phyloP scores from a whole-genome alignment of 495 filamentous ascomycete genomes.

The Neurospora sp. region DNA sequence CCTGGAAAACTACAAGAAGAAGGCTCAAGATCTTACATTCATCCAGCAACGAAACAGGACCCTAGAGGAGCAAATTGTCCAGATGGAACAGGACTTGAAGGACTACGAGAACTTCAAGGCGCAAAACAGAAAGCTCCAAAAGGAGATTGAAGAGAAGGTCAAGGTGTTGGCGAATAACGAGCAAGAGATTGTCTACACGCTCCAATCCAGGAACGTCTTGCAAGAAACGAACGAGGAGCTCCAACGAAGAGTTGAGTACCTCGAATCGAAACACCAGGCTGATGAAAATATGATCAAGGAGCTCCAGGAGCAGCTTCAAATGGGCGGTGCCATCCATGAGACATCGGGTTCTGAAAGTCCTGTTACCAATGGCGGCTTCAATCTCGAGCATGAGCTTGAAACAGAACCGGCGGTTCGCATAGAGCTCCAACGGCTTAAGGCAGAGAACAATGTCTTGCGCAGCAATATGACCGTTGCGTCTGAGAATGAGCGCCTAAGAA shows the following conservation, averaged over 20 bases:
- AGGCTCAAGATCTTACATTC: conserved; percentile 50
- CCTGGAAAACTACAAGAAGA: conserved; percentile 63
- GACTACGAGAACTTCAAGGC: conserved; percentile 48
- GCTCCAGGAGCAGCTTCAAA: conserved; percentile 37
- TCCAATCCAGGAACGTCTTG: conserved; percentile 25
- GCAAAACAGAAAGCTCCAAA: conserved; percentile 46
- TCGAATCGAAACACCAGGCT: conserved; percentile 23
- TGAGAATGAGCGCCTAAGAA: conserved; percentile 38
- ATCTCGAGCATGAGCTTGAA: conserved; percentile 35
- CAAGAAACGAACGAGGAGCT: conserved; percentile 22
- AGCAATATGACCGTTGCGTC: conserved; percentile 38
- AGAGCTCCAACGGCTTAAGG: conserved; percentile 41
- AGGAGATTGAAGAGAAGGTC: conserved; percentile 28
- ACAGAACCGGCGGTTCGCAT: conserved; percentile 24
- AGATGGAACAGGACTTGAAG: conserved; percentile 61
- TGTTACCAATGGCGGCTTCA: conserved; percentile 16
- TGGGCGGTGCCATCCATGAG: conserved; percentile 18
- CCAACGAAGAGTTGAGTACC: conserved; percentile 23
- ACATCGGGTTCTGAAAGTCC: conserved; percentile 11
- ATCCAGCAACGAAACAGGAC: conserved; percentile 40
- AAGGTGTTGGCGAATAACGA: conserved; percentile 29
- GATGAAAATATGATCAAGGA: conserved; percentile 34
- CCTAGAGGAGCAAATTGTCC: conserved; percentile 24
- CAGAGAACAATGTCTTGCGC: conserved; percentile 43
- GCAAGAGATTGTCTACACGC: conserved; percentile 30